phyloP scores from a whole-genome alignment of 202 grass and related monocot species.

The Carex sylvatica region DNA sequence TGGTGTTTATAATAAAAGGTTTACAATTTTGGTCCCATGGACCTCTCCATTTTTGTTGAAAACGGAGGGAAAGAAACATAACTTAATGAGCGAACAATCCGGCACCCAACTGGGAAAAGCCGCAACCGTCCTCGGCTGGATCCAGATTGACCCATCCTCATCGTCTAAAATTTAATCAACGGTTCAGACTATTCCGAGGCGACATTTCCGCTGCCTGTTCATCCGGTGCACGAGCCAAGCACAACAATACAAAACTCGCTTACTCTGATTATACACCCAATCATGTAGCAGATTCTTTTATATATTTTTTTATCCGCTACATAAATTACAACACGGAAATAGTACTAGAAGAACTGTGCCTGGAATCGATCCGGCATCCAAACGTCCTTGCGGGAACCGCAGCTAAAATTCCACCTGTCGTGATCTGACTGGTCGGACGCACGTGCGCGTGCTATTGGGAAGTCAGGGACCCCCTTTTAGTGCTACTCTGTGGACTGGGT shows the following conservation, averaged over 20 bases:
- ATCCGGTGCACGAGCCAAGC: constrained; percentile 1
- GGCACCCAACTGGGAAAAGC: constrained; percentile 3
- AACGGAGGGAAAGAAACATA: constrained; percentile 23
- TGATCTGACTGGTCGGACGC: neutral
- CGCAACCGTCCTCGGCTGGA: neutral
- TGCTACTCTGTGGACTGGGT: neutral
- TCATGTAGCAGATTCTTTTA: neutral
- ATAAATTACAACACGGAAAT: neutral
- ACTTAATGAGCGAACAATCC: constrained; percentile 13
- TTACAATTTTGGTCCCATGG: neutral
- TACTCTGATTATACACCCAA: neutral
- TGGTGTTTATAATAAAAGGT: neutral
- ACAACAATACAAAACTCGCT: neutral
- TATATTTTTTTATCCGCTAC: neutral
- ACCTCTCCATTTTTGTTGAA: neutral
- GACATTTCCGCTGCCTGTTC: constrained; percentile 10
- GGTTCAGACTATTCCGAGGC: neutral
- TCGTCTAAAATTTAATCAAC: neutral
- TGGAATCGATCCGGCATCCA: neutral
- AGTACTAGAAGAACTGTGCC: neutral
- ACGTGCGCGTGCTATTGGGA: constrained; percentile 9
- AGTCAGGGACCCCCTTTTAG: neutral
- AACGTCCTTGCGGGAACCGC: neutral
- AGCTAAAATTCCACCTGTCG: neutral
- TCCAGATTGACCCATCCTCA: neutral